phyloP scores from a whole-genome alignment of 192 early-diverging fungal genomes.

The Linderina pennispora region DNA sequence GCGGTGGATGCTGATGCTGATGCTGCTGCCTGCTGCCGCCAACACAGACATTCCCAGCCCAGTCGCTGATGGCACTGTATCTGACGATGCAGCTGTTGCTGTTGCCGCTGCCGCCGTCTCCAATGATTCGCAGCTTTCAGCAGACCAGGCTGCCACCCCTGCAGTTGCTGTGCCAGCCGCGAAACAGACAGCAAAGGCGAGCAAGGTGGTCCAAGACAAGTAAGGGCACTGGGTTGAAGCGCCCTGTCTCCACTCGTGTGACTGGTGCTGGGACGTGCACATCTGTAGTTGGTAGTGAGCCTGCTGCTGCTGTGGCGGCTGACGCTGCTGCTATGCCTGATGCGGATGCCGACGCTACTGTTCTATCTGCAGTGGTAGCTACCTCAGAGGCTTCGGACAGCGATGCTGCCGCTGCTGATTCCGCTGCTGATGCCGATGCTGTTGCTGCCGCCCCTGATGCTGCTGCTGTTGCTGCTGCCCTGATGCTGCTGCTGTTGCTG shows the following conservation, averaged over 20 bases:
- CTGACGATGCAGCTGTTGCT: background rate
- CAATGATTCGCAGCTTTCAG: background rate
- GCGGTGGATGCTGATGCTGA: background rate
- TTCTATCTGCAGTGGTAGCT: too few relatives aligned
- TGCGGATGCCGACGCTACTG: background rate
- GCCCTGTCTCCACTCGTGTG: too few relatives aligned
- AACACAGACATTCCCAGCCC: background rate
- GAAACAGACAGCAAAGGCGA: too few relatives aligned
- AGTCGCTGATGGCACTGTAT: background rate
- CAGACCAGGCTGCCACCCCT: background rate
- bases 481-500: too few relatives aligned
- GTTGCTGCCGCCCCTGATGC: slow-evolving; percentile 1
- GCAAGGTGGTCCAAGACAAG: too few relatives aligned
- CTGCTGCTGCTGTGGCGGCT: too few relatives aligned
- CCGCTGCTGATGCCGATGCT: slow-evolving; percentile 1
- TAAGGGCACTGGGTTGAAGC: too few relatives aligned
- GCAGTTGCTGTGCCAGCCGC: too few relatives aligned
- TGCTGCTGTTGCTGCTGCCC: background rate
- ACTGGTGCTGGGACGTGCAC: too few relatives aligned
- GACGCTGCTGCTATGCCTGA: too few relatives aligned
- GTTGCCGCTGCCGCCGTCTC: background rate
- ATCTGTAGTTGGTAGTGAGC: too few relatives aligned
- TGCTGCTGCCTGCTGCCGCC: background rate
- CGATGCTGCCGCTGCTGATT: background rate
- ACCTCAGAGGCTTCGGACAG: background rate